A percentile compares a stretch with the other conserved stretches of the same genome.
Evolutionary conservation across 345 rosid species (phyloP).

Genomic region (Nasturtium officinale): DNA sequence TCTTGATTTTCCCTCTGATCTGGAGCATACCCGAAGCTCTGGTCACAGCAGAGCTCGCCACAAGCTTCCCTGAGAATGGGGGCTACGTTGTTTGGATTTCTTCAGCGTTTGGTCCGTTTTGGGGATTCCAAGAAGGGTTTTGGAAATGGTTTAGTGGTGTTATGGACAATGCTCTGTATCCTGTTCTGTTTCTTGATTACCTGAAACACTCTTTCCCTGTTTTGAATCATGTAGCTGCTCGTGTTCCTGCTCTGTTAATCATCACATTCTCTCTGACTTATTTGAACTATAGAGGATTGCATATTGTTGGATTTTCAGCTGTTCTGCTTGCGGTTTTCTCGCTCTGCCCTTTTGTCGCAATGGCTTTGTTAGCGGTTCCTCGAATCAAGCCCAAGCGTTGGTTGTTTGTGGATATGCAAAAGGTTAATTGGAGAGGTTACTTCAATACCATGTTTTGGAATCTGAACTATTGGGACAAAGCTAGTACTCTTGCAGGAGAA

Average conservation of each 20-base stretch:
- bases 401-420: constrained; percentile 63
- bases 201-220: constrained; percentile 81
- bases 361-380: constrained; percentile 72
- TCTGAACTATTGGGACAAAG: constrained; percentile 94
- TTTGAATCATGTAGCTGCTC: constrained; percentile 56
- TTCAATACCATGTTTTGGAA: constrained; percentile 97
- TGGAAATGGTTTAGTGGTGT: constrained; percentile 99
- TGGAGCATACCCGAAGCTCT: constrained; percentile 96
- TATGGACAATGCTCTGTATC: constrained; percentile 93
- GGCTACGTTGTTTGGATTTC: constrained; percentile 94
- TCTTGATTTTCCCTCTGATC: constrained; percentile 76
- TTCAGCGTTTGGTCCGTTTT: constrained; percentile 86
- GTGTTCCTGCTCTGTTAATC: constrained; percentile 78
- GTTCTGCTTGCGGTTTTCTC: constrained; percentile 74
- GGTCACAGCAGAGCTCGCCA: constrained; percentile 88
- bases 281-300: constrained; percentile 85
- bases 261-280: constrained; percentile 75
- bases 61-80: constrained; percentile 92
- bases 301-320: constrained; percentile 81
- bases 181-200: constrained; percentile 87
- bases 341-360: constrained; percentile 72
- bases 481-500: constrained; percentile 94
- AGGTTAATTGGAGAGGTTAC: constrained; percentile 84
- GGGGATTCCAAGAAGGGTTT: constrained; percentile 96
- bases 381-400: constrained; percentile 65